Evolutionary conservation across 306 rosid genomes (phyloP).

Genomic region (Calophaca sinica): DNA sequence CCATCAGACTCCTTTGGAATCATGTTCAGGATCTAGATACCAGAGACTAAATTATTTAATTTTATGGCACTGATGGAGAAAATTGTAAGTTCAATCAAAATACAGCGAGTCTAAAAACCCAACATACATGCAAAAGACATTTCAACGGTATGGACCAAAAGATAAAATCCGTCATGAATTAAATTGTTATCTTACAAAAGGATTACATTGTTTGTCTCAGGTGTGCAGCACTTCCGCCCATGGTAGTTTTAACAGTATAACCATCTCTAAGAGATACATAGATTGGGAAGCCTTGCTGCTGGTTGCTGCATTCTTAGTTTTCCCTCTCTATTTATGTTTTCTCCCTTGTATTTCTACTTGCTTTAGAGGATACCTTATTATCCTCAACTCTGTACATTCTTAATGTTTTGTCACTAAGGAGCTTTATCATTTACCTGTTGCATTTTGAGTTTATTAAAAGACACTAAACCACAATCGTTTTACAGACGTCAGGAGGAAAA

Average conservation of each 20-base stretch:
- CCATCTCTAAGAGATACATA: background rate
- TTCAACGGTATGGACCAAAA: slow-evolving; percentile 30
- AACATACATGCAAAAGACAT: slow-evolving; percentile 15
- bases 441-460: no score
- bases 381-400: background rate
- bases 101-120: slow-evolving; percentile 14
- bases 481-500: no score
- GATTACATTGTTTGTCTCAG: background rate
- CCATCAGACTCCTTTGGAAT: slow-evolving; percentile 91
- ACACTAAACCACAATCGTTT: no score
- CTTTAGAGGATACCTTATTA: slow-evolving; percentile 33
- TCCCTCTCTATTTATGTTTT: slow-evolving; percentile 1
- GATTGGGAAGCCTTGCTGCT: background rate
- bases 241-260: slow-evolving; percentile 6
- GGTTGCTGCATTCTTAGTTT: slow-evolving; percentile 8
- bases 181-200: slow-evolving; percentile 10
- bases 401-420: no score
- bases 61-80: background rate
- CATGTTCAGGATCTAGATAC: slow-evolving; percentile 65
- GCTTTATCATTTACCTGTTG: no score
- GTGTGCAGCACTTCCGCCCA: background rate
- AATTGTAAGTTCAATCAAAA: slow-evolving; percentile 14
- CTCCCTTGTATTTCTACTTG: slow-evolving; percentile 17
- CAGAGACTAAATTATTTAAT: slow-evolving; percentile 33
- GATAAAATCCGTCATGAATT: slow-evolving; percentile 11